These are phyloP conservation scores for Lophiotrema nucula DNA, from an alignment of 495 filamentous ascomycete genomes.

Conservation along the genomic window DNA sequence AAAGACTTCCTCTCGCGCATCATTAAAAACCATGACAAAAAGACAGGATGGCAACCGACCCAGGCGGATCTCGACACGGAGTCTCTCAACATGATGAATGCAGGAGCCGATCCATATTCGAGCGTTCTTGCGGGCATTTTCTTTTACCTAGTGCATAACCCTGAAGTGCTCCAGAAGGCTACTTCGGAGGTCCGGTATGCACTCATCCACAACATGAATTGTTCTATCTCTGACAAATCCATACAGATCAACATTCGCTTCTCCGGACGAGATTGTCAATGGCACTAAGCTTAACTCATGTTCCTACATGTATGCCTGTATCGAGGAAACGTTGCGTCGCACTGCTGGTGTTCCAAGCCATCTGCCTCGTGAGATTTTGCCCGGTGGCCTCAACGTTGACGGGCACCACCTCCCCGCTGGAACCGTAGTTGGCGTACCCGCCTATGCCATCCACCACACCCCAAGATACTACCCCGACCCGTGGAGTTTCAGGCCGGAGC, in stretches of 20 bases:
- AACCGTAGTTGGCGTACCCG: slow-evolving; percentile 35
- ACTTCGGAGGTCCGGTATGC: slow-evolving; percentile 52
- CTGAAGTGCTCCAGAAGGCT: slow-evolving; percentile 44
- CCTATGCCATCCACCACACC: slow-evolving; percentile 31
- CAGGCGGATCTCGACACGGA: slow-evolving; percentile 36
- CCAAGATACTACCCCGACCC: slow-evolving; percentile 24
- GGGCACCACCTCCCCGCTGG: slow-evolving; percentile 52
- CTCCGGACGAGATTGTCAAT: slow-evolving; percentile 49
- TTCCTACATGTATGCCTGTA: slow-evolving; percentile 56
- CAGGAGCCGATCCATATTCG: slow-evolving; percentile 33
- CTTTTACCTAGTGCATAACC: slow-evolving; percentile 62
- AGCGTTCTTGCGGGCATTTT: slow-evolving; percentile 53
- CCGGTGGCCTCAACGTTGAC: slow-evolving; percentile 58
- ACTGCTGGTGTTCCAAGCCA: slow-evolving; percentile 60
- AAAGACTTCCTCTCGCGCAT: slow-evolving; percentile 37
- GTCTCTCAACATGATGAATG: slow-evolving; percentile 38
- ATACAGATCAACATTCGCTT: slow-evolving; percentile 41
- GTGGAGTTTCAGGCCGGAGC: slow-evolving; percentile 23
- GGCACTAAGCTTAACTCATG: slow-evolving; percentile 47
- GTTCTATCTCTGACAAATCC: not conserved
- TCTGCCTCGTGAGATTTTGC: slow-evolving; percentile 59
- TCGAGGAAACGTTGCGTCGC: slow-evolving; percentile 66
- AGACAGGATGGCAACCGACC: slow-evolving; percentile 35
- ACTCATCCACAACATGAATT: slow-evolving; percentile 6
- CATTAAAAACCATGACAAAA: slow-evolving; percentile 31